phyloP scores from a whole-genome alignment of 345 rosid species.

The Ceriops zippeliana region DNA sequence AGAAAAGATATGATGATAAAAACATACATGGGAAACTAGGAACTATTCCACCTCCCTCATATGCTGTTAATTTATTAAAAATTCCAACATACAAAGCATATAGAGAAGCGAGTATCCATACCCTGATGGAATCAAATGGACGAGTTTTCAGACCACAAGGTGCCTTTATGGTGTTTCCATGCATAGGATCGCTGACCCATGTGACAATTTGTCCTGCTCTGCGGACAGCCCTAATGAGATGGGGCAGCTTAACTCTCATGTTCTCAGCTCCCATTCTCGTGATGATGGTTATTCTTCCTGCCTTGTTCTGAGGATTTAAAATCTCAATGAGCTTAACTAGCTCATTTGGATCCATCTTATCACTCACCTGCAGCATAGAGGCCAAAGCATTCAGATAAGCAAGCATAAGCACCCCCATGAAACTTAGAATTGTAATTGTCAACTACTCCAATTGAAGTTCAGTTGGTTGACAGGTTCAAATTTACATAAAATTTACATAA shows the following conservation, averaged over 20 bases:
- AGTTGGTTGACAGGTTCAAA: background rate
- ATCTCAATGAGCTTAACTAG: conserved; percentile 81
- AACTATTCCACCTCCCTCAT: background rate
- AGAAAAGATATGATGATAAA: no score
- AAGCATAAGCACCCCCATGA: background rate
- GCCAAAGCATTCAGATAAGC: background rate
- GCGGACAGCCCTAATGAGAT: conserved; percentile 75
- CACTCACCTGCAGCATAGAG: conserved; percentile 60
- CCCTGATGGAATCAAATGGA: conserved; percentile 75
- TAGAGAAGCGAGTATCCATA: background rate
- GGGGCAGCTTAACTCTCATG: conserved; percentile 93
- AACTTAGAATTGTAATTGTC: background rate
- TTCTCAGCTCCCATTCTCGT: conserved; percentile 95
- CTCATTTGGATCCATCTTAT: conserved; percentile 89
- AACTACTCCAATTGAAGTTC: background rate
- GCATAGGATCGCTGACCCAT: conserved; percentile 98
- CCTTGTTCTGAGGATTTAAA: conserved; percentile 78
- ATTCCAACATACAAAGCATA: background rate
- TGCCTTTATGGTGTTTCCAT: conserved; percentile 94
- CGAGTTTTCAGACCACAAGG: conserved; percentile 97
- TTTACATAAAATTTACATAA: background rate
- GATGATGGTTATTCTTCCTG: conserved; percentile 81
- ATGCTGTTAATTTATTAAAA: background rate
- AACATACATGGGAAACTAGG: background rate
- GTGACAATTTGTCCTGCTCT: conserved; percentile 80